These are phyloP conservation scores for Trichosporon faecale DNA, from an alignment of 1,284 basidiomycete species.

Conservation along the genomic window DNA sequence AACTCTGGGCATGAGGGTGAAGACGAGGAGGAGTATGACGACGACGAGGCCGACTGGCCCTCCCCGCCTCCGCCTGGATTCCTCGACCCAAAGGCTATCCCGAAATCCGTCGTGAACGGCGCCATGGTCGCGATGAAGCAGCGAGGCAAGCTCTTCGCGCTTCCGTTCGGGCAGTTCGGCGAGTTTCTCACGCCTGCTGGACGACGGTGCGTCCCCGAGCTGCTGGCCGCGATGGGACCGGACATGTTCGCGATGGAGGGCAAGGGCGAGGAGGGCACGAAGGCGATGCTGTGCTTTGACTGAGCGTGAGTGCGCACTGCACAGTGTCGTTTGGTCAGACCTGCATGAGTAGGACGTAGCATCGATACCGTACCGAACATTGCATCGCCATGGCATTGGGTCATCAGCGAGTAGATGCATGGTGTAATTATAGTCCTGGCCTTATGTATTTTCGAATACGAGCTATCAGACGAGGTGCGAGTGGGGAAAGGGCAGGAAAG, in stretches of 20 bases:
- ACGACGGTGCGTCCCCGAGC: conserved; percentile 5
- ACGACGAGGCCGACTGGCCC: conserved; percentile 29
- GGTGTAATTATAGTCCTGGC: not conserved
- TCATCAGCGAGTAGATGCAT: not conserved
- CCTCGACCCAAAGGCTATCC: conserved; percentile 29
- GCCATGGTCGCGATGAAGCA: conserved; percentile 33
- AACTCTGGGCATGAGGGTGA: not conserved
- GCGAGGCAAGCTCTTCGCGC: not conserved
- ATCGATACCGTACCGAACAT: too few relatives aligned
- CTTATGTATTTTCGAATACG: not conserved
- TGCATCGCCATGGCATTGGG: too few relatives aligned
- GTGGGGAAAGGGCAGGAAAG: too few relatives aligned
- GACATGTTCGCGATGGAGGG: conserved; percentile 17
- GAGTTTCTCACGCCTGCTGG: conserved; percentile 9
- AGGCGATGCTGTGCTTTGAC: conserved; percentile 17
- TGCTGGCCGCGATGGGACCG: conserved; percentile 20
- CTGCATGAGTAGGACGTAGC: not conserved
- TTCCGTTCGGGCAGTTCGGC: conserved; percentile 18
- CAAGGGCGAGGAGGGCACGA: conserved; percentile 5
- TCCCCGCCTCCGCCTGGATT: conserved; percentile 45
- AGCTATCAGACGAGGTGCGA: not conserved
- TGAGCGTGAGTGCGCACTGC: not conserved
- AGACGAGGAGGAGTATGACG: conserved; percentile 24
- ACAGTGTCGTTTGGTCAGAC: not conserved
- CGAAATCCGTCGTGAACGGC: conserved; percentile 24